These are phyloP conservation scores for Trifolium repens DNA, from an alignment of 306 rosid genomes.

Conservation along the genomic window DNA sequence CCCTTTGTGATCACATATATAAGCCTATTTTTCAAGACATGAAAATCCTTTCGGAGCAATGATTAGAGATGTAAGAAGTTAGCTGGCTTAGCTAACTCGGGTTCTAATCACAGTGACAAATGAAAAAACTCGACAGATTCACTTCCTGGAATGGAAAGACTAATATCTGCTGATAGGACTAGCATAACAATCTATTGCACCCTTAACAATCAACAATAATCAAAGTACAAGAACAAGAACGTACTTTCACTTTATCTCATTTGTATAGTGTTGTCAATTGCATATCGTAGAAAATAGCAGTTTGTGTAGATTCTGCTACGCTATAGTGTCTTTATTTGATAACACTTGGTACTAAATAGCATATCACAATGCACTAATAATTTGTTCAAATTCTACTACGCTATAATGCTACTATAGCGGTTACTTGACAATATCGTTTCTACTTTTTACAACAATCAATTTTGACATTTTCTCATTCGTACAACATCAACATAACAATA, in stretches of 20 bases:
- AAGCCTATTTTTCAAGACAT: background rate
- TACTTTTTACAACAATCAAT: too few relatives aligned
- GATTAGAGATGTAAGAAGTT: background rate
- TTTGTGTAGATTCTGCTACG: background rate
- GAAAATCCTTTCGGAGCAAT: background rate
- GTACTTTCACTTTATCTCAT: background rate
- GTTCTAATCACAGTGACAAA: background rate
- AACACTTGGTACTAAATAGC: background rate
- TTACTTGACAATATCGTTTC: background rate
- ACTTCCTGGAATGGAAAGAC: background rate
- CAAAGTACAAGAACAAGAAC: too few relatives aligned
- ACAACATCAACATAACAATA: background rate
- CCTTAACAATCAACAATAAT: too few relatives aligned
- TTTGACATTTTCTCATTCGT: background rate
- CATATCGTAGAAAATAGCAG: background rate
- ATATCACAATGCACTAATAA: background rate
- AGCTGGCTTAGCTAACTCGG: background rate
- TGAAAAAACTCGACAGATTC: background rate
- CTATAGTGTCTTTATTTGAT: background rate
- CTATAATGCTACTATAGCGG: background rate
- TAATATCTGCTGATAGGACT: background rate
- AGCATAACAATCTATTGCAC: background rate
- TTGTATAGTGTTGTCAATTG: background rate
- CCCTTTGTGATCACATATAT: background rate
- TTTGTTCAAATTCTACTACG: background rate